phyloP scores from a whole-genome alignment of 73 alveolate genomes.

The Paramecium octaurelia region DNA sequence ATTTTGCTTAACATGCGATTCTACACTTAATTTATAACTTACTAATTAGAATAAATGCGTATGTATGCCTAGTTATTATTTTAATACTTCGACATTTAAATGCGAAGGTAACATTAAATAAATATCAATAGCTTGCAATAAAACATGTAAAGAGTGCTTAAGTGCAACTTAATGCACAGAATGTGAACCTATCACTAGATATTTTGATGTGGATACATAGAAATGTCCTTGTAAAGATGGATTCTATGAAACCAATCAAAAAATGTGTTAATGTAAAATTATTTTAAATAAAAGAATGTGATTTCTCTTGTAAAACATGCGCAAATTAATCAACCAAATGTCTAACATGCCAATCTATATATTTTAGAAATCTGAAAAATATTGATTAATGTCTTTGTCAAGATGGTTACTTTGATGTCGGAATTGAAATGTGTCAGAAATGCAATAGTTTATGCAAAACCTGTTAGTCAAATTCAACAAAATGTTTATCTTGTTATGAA shows the following conservation, averaged over 20 bases:
- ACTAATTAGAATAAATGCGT: neutral
- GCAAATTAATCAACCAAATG: neutral
- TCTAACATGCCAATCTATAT: neutral
- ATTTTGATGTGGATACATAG: neutral
- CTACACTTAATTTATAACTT: neutral
- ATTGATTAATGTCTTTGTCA: neutral
- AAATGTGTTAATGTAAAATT: neutral
- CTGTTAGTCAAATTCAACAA: neutral
- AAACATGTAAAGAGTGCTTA: neutral
- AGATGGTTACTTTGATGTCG: neutral
- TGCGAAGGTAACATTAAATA: neutral
- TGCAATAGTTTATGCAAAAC: neutral
- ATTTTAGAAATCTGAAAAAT: neutral
- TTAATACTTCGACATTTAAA: neutral
- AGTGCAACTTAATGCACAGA: neutral
- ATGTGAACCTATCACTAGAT: neutral
- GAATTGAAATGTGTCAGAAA: neutral
- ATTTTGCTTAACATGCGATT: neutral
- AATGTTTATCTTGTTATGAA: neutral
- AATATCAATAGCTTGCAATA: neutral
- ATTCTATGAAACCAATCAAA: neutral
- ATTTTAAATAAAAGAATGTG: neutral
- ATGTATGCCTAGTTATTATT: neutral
- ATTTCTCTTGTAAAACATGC: neutral
- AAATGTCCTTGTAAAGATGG: neutral